Evolutionary conservation across 768 basidiomycete species (phyloP).

Genomic region (Psilocybe azurescens): DNA sequence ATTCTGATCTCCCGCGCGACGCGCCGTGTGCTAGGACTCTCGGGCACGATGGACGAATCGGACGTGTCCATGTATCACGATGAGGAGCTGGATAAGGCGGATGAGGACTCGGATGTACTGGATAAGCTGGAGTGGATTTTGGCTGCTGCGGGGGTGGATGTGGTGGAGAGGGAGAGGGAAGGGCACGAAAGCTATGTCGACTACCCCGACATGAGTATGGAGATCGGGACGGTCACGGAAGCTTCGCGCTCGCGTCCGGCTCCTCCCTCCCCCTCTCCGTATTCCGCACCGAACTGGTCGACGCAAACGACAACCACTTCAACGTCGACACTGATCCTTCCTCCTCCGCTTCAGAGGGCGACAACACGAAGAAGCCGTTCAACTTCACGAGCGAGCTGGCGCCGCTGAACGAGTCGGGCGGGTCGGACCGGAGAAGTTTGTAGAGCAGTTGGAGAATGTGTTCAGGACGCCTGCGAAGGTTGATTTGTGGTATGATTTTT

Average conservation of each 20-base stretch:
- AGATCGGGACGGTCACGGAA: constrained; percentile 3
- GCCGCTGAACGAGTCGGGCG: constrained; percentile 73
- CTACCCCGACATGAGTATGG: neutral
- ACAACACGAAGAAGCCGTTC: constrained; percentile 80
- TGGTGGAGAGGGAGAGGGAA: too few relatives aligned
- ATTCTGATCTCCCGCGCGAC: constrained; percentile 44
- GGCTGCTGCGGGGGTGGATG: constrained; percentile 33
- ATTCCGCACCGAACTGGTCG: constrained; percentile 39
- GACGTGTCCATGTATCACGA: constrained; percentile 49
- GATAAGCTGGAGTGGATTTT: constrained; percentile 74
- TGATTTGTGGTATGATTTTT: constrained; percentile 56
- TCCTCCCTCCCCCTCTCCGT: constrained; percentile 14
- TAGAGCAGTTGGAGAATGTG: constrained; percentile 81
- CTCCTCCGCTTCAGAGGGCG: constrained; percentile 43
- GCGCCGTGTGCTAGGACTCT: constrained; percentile 63
- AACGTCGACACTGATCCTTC: constrained; percentile 43
- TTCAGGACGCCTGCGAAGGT: constrained; percentile 79
- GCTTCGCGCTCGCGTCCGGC: constrained; percentile 2
- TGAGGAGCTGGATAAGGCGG: constrained; percentile 52
- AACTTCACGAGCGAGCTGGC: constrained; percentile 83
- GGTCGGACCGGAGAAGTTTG: constrained; percentile 70
- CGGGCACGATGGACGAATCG: constrained; percentile 71
- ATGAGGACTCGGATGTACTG: constrained; percentile 81
- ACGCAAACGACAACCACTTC: constrained; percentile 21
- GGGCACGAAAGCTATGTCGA: neutral